Percentiles rank a stretch among this genome's conserved stretches.
phyloP scores from a whole-genome alignment of 1,284 basidiomycete species.

The Puccinia novopanici region DNA sequence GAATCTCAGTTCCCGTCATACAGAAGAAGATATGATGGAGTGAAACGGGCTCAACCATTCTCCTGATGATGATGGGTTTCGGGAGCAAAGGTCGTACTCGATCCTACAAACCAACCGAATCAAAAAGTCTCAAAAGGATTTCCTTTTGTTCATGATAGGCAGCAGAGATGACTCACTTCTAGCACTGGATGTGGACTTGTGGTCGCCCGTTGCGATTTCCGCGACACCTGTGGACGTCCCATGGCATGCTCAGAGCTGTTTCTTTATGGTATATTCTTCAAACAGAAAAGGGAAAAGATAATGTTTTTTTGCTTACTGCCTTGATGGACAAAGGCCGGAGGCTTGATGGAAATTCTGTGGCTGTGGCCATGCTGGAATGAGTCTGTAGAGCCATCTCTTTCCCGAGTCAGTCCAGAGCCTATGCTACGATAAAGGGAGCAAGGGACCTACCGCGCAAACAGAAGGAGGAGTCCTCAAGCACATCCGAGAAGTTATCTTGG shows the following conservation, averaged over 20 bases:
- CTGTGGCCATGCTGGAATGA: constrained; percentile 18
- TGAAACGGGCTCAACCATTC: background rate
- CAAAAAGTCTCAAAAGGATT: background rate
- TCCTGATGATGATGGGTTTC: constrained; percentile 15
- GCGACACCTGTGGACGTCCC: constrained; percentile 1
- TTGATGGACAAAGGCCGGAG: constrained; percentile 20
- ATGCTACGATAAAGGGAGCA: no score
- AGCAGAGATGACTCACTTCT: constrained; percentile 10
- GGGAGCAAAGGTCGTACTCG: constrained; percentile 26
- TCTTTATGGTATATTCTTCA: no score
- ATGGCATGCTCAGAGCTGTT: no score
- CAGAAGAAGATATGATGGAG: background rate
- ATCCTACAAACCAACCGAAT: background rate
- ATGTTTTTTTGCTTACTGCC: background rate
- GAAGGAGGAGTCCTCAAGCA: constrained; percentile 25
- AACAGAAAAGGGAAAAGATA: background rate
- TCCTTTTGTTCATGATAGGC: background rate
- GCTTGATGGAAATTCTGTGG: constrained; percentile 30
- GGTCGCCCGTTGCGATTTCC: constrained; percentile 15
- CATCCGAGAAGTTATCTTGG: constrained; percentile 21
- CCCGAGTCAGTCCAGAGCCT: background rate
- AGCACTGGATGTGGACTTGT: constrained; percentile 24
- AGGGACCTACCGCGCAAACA: constrained; percentile 14
- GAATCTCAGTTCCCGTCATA: background rate
- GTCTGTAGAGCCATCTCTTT: background rate